Percentiles rank a stretch among this genome's conserved stretches.
phyloP scores from a whole-genome alignment of 2,329 filamentous ascomycete species.

The Chrysosphaeria jannelii region DNA sequence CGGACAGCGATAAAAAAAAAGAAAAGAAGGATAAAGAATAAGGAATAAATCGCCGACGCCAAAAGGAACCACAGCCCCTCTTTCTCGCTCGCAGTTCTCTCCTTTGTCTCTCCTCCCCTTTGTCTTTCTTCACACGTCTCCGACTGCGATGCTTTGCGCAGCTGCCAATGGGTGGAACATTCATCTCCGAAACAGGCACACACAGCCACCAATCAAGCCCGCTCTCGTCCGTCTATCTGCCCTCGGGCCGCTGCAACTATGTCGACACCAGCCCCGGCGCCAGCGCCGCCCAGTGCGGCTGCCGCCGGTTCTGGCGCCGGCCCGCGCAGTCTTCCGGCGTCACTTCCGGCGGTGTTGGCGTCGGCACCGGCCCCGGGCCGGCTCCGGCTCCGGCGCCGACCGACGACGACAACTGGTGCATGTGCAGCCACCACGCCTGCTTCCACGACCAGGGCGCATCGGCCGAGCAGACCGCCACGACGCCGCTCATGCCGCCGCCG shows the following conservation, averaged over 20 bases:
- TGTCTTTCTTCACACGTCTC: no score
- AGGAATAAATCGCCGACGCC: no score
- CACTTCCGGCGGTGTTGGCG: conserved; percentile 6
- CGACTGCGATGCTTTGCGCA: no score
- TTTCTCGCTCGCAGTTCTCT: no score
- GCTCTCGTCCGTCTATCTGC: no score
- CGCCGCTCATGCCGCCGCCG: not conserved
- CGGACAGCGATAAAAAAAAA: no score
- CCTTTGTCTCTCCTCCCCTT: no score
- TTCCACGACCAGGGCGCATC: conserved; percentile 31
- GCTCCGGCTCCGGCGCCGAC: conserved; percentile 3
- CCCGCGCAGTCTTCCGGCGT: conserved; percentile 11
- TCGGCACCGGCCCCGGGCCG: conserved; percentile 7
- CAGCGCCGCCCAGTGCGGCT: conserved; percentile 23
- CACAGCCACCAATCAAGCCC: conserved; percentile 5
- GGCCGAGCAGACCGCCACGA: not conserved
- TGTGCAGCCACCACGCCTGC: conserved; percentile 32
- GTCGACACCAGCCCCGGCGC: conserved; percentile 21
- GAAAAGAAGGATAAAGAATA: no score
- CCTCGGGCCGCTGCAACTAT: conserved; percentile 25
- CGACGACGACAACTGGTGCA: conserved; percentile 18
- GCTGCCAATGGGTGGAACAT: no score
- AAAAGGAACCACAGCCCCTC: no score
- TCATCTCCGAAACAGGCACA: no score
- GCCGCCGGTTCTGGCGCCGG: conserved; percentile 28